A percentile compares a stretch with the other conserved stretches of the same genome.
phyloP scores from a whole-genome alignment of 176 grass and related monocot genomes.

The Carex parvula region DNA sequence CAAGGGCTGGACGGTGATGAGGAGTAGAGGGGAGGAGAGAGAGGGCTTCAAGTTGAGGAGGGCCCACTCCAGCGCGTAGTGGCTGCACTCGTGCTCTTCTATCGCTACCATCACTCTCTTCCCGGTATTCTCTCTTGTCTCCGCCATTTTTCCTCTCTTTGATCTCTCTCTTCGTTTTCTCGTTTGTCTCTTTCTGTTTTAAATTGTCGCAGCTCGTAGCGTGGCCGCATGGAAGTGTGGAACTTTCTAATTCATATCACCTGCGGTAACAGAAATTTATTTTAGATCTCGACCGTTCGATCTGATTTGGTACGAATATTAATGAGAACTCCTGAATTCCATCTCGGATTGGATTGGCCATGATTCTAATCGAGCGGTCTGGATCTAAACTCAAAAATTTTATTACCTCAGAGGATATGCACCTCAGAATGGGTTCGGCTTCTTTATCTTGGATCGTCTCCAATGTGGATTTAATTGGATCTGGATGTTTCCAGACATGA shows the following conservation, averaged over 20 bases:
- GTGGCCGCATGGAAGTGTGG: not conserved
- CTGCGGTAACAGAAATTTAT: too few species aligned
- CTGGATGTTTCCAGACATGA: not conserved
- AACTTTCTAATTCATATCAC: too few species aligned
- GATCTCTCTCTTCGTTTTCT: not conserved
- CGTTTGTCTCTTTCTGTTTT: not conserved
- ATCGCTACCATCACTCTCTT: slow-evolving; percentile 57
- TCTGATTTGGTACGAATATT: too few species aligned
- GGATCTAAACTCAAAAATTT: too few species aligned
- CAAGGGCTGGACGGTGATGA: slow-evolving; percentile 44
- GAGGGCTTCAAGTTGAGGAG: slow-evolving; percentile 35
- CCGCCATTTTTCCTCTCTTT: not conserved
- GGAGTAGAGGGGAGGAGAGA: slow-evolving; percentile 32
- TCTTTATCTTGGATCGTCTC: not conserved
- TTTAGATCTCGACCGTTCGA: too few species aligned
- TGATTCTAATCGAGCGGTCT: too few species aligned
- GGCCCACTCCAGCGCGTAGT: slow-evolving; percentile 41
- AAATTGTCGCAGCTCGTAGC: not conserved
- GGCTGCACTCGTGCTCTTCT: slow-evolving; percentile 57
- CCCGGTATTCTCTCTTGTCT: not conserved
- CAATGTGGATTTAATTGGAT: not conserved
- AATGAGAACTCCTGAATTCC: too few species aligned
- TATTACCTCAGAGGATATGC: too few species aligned
- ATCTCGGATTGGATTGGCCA: too few species aligned
- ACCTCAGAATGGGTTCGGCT: not conserved